Evolutionary conservation across 129 eudicot genomes (phyloP), one percentile per base, ranked within the genome.

Genomic region (Deinandra increscens): DNA sequence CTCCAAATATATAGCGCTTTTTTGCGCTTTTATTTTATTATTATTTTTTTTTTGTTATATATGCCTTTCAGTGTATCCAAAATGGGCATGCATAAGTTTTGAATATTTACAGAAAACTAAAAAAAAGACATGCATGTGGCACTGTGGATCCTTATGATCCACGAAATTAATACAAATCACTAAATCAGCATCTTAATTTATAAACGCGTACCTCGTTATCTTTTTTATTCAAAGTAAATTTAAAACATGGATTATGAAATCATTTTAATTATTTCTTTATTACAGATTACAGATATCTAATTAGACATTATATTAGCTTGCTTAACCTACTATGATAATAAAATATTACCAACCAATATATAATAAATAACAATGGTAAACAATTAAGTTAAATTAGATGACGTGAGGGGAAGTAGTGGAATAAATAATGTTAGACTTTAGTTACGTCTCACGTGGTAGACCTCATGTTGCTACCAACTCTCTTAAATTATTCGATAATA

Each of bases 391-490:
- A 17, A 69, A 22, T 51, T 20, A 31, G n/a, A 54, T 51, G 50
- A 53, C 64, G 41, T 53, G 49, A 36, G 9, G 34, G 46, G 22
- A 54, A 61, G 68, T 71, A 68, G 38, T 59, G 60, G 48, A 59
- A 34, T 68, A 29, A 72, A 6, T 45, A 34, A 14, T 29, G 48
- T 33, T 66, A n/a, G 79, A 66, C 31, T 37, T 65, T 41, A 60
- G 49, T 54, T 41, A 66, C 66, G 3, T 66, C 9, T 55, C 79
- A 75, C 73, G 67, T 75, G 79, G 39, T 60, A 72, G 49, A 46
- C 77, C 77, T 36, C 41, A 49, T 42, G 36, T 42, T 55, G 54
- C 48, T 74, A 65, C 55, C n/a, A 64, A 71, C 76, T 44, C 45
- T 41, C 18, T 58, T 56, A 42, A 42, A 54, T 44, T 65, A 65